Evolutionary conservation across 352 stramenopile species (phyloP).

Genomic region (Discostella stelligera): DNA sequence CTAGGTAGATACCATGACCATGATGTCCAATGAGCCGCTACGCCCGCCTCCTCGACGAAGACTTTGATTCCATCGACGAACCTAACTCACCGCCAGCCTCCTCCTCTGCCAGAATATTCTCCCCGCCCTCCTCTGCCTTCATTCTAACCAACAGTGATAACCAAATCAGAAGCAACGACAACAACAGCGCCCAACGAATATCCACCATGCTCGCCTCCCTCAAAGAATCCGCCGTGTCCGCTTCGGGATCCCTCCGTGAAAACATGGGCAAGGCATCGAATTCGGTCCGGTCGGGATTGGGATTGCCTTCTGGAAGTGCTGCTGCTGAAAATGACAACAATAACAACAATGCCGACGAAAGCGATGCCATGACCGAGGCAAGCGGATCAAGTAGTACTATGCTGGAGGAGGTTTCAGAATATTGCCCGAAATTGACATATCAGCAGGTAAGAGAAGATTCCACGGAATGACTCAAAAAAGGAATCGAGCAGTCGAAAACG

Average conservation of each 20-base stretch:
- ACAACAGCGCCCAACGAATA: slow-evolving; percentile 11
- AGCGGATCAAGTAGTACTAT: slow-evolving; percentile 9
- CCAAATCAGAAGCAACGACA: background rate
- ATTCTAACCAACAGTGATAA: background rate
- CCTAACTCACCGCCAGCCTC: background rate
- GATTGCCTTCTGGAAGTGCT: slow-evolving; percentile 10
- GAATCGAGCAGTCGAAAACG: too few species aligned
- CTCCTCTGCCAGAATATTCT: background rate
- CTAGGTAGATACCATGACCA: too few species aligned
- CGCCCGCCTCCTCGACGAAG: slow-evolving; percentile 36
- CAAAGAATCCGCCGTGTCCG: slow-evolving; percentile 32
- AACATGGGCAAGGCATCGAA: slow-evolving; percentile 19
- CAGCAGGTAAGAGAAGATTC: slow-evolving; percentile 29
- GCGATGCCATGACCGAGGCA: slow-evolving; percentile 7
- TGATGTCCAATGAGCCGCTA: slow-evolving; percentile 37
- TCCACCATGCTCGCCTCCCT: slow-evolving; percentile 33
- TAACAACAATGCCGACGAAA: slow-evolving; percentile 11
- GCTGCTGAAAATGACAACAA: background rate
- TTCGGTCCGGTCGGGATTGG: slow-evolving; percentile 19
- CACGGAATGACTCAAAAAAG: too few species aligned
- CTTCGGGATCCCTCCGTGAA: slow-evolving; percentile 7
- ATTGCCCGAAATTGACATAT: slow-evolving; percentile 53
- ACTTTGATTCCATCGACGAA: slow-evolving; percentile 12
- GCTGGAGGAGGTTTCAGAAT: slow-evolving; percentile 49
- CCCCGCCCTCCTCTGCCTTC: slow-evolving; percentile 1